Conservation (phyloP, 768 basidiomycete genomes). For the Leccinum rimulosum region DNA sequence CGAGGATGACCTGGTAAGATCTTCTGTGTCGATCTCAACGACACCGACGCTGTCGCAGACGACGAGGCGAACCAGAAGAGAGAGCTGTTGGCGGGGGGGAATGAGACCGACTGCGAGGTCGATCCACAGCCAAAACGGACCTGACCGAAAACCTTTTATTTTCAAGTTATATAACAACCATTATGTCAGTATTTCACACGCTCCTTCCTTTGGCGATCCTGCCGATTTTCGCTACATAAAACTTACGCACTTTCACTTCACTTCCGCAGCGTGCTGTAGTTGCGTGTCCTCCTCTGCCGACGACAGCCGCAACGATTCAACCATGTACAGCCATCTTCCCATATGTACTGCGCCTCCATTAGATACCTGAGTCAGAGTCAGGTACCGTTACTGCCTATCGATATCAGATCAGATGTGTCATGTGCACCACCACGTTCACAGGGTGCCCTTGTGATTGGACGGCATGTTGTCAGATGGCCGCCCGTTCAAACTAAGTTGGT, state of each 20-base stretch:
- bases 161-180: constrained; percentile 24
- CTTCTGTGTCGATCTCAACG: constrained; percentile 38
- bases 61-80: constrained; percentile 32
- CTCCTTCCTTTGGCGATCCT: not conserved
- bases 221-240: not conserved
- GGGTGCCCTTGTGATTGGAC: constrained; percentile 8
- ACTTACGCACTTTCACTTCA: constrained; percentile 10
- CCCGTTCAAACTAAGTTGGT: constrained; percentile 9
- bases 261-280: constrained; percentile 1
- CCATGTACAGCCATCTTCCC: constrained; percentile 9
- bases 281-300: constrained; percentile 15
- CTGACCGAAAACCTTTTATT: constrained; percentile 17
- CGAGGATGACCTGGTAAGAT: constrained; percentile 26
- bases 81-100: constrained; percentile 32
- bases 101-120: constrained; percentile 46
- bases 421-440: constrained; percentile 5
- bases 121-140: constrained; percentile 42
- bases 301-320: not conserved
- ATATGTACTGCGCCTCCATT: constrained; percentile 10
- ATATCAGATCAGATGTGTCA: constrained; percentile 11
- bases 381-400: constrained; percentile 14
- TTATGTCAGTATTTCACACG: constrained; percentile 32
- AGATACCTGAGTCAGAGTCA: constrained; percentile 13
- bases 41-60: constrained; percentile 43
- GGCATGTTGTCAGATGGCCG: not conserved